A percentile compares a stretch with the other conserved stretches of the same genome.
Evolutionary conservation across 177 flowering plant species (phyloP).

Genomic region (Tripterygium wilfordii): DNA sequence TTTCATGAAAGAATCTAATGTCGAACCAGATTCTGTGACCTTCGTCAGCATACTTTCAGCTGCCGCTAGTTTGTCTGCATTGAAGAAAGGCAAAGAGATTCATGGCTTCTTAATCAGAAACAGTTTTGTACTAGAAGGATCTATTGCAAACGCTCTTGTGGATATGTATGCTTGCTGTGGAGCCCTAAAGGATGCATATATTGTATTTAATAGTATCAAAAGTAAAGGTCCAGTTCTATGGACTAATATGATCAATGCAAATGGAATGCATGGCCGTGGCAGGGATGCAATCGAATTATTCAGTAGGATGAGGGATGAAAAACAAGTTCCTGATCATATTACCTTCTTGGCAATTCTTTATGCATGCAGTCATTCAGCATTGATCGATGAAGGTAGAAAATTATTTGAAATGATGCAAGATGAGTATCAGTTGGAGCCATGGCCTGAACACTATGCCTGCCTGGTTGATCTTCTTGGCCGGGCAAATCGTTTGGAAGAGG

Average conservation of each 20-base stretch:
- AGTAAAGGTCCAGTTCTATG: constrained; percentile 40
- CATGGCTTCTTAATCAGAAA: constrained; percentile 56
- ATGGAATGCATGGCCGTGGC: constrained; percentile 77
- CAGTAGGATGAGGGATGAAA: constrained; percentile 31
- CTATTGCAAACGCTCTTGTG: constrained; percentile 45
- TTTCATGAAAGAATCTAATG: constrained; percentile 28
- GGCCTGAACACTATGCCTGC: constrained; percentile 80
- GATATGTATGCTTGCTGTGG: constrained; percentile 80
- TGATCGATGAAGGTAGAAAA: constrained; percentile 46
- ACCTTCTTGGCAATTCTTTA: constrained; percentile 58
- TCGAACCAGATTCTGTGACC: constrained; percentile 49
- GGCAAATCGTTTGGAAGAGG: constrained; percentile 61
- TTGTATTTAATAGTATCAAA: constrained; percentile 27
- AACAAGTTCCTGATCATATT: constrained; percentile 55
- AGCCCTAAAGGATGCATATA: constrained; percentile 32
- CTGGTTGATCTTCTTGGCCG: constrained; percentile 76
- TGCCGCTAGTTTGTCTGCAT: constrained; percentile 45
- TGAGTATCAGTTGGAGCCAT: constrained; percentile 57
- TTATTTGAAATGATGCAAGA: constrained; percentile 36
- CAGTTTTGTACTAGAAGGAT: constrained; percentile 33
- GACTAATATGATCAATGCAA: constrained; percentile 68
- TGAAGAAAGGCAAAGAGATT: constrained; percentile 67
- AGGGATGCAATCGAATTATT: constrained; percentile 42
- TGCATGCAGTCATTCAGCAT: constrained; percentile 75
- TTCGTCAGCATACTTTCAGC: constrained; percentile 53